These are phyloP conservation scores for Cytidiella melzeri DNA, from an alignment of 768 basidiomycete genomes.

Conservation along the genomic window DNA sequence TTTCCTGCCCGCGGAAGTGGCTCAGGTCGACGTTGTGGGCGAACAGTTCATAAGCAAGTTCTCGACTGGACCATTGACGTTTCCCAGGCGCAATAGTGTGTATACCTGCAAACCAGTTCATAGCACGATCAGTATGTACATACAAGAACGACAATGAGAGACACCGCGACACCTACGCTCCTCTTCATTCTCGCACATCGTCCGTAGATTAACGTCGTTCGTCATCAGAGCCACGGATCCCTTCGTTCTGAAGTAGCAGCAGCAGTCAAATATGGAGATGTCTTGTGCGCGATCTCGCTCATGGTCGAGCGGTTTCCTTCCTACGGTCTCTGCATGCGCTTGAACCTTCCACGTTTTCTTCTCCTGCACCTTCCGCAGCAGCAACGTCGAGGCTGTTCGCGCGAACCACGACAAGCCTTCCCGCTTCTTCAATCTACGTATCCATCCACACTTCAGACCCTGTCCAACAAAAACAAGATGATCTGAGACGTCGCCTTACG, in stretches of 20 bases:
- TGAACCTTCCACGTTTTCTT: slow-evolving; percentile 24
- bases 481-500: slow-evolving; percentile 10
- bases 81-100: slow-evolving; percentile 4
- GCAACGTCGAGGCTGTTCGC: slow-evolving; percentile 40
- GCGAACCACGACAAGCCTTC: slow-evolving; percentile 53
- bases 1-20: slow-evolving; percentile 30
- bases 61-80: slow-evolving; percentile 37
- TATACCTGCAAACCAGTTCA: background rate
- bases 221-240: slow-evolving; percentile 51
- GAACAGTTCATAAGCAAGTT: slow-evolving; percentile 44
- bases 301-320: slow-evolving; percentile 6
- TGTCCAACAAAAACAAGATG: background rate
- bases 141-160: background rate
- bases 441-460: background rate
- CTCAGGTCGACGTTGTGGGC: slow-evolving; percentile 31
- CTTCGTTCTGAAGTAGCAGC: slow-evolving; percentile 45
- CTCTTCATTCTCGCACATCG: slow-evolving; percentile 44
- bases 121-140: background rate
- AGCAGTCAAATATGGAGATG: slow-evolving; percentile 70
- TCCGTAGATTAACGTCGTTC: slow-evolving; percentile 61
- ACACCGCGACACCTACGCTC: slow-evolving; percentile 30
- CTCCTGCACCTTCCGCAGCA: slow-evolving; percentile 26
- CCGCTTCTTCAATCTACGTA: slow-evolving; percentile 34
- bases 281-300: slow-evolving; percentile 43
- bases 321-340: slow-evolving; percentile 24